Evolutionary conservation across 169 alveolate species (phyloP).

Genomic region (Cryptosporidium muris): DNA sequence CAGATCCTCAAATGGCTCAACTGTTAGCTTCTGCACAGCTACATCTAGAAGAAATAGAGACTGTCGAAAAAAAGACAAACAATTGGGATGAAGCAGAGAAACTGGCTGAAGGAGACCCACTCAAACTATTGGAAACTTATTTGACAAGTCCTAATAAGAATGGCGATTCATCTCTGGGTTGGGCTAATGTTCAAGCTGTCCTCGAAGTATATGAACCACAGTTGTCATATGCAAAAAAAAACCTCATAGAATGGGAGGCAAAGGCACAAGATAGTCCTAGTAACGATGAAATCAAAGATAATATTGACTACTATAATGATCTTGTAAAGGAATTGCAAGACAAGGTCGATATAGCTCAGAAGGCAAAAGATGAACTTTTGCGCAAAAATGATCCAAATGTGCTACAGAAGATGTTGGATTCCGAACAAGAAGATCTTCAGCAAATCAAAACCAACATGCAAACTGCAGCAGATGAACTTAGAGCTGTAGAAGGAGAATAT

Average conservation of each 20-base stretch:
- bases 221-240: slow-evolving; percentile 34
- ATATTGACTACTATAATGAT: slow-evolving; percentile 38
- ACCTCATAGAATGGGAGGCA: slow-evolving; percentile 48
- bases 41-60: slow-evolving; percentile 38
- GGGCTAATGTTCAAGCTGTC: slow-evolving; percentile 58
- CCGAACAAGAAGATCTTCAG: slow-evolving; percentile 17
- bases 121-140: slow-evolving; percentile 10
- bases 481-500: slow-evolving; percentile 30
- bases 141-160: slow-evolving; percentile 14
- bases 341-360: slow-evolving; percentile 18
- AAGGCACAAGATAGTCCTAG: neutral
- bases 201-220: slow-evolving; percentile 66
- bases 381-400: slow-evolving; percentile 2
- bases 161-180: slow-evolving; percentile 4
- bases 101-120: slow-evolving; percentile 23
- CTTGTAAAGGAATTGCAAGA: slow-evolving; percentile 25
- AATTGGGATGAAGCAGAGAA: neutral
- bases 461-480: neutral
- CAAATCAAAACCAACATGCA: slow-evolving; percentile 41
- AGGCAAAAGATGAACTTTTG: slow-evolving; percentile 19
- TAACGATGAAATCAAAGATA: slow-evolving; percentile 21
- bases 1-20: slow-evolving; percentile 66
- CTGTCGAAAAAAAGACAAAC: neutral
- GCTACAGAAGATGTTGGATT: slow-evolving; percentile 13
- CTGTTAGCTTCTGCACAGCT: slow-evolving; percentile 65